Conservation (phyloP, 305 asterid species). For the Fraxinus sp. region DNA sequence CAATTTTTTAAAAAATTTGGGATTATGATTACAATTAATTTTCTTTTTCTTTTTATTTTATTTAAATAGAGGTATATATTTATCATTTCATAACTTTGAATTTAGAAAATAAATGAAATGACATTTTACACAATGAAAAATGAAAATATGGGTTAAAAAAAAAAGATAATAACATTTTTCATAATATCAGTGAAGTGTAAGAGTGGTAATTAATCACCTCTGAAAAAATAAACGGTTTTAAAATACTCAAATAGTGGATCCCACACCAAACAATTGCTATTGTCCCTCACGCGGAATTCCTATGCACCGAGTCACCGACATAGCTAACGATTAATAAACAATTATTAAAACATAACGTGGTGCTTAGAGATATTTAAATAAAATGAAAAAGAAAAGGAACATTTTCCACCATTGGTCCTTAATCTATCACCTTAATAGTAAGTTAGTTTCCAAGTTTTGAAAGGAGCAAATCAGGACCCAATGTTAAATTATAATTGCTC, state of each 20-base stretch:
- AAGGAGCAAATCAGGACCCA: neutral
- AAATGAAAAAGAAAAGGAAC: neutral
- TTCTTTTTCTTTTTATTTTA: too few relatives aligned
- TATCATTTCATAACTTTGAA: too few relatives aligned
- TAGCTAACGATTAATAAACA: conserved; percentile 3
- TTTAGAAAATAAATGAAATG: too few relatives aligned
- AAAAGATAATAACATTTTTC: too few relatives aligned
- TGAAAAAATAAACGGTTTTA: too few relatives aligned
- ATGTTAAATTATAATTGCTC: neutral
- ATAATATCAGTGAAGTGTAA: too few relatives aligned
- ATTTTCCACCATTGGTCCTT: neutral
- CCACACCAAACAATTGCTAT: conserved; percentile 21
- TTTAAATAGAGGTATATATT: too few relatives aligned
- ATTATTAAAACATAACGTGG: neutral
- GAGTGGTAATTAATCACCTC: too few relatives aligned
- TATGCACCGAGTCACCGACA: conserved; percentile 29
- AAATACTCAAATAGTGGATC: neutral
- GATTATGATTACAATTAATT: too few relatives aligned
- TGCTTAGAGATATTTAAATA: neutral
- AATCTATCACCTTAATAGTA: neutral
- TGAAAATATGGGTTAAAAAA: too few relatives aligned
- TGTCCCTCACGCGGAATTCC: neutral
- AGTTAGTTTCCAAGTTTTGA: neutral
- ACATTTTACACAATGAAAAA: too few relatives aligned
- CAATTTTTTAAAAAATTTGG: too few relatives aligned